These are phyloP conservation scores for Truncatella angustata DNA, from an alignment of 2,329 filamentous ascomycete genomes.

Conservation along the genomic window DNA sequence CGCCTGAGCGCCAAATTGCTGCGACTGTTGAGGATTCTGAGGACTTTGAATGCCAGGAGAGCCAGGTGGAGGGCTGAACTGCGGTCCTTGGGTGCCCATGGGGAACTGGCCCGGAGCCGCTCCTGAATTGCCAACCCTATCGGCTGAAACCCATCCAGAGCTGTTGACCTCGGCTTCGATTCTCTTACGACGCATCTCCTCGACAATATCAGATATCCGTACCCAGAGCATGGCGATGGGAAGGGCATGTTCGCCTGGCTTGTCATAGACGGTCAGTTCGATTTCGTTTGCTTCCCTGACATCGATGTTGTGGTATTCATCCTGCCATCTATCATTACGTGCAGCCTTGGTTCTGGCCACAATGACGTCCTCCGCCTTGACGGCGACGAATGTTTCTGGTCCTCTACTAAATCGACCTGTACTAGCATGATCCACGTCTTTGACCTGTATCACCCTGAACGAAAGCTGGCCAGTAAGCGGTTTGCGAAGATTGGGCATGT, in stretches of 20 bases:
- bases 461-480: conserved; percentile 90
- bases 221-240: conserved; percentile 97
- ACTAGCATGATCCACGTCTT: conserved; percentile 91
- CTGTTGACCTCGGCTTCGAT: conserved; percentile 94
- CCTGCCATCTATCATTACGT: conserved; percentile 85
- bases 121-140: conserved; percentile 71
- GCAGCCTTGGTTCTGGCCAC: conserved; percentile 85
- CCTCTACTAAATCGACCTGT: conserved; percentile 81
- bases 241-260: conserved; percentile 82
- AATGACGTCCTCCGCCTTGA: conserved; percentile 94
- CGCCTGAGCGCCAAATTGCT: conserved; percentile 31
- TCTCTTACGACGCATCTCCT: conserved; percentile 95
- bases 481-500: conserved; percentile 90
- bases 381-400: conserved; percentile 90
- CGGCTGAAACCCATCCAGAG: conserved; percentile 95
- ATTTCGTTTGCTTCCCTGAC: conserved; percentile 99
- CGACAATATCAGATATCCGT: conserved; percentile 92
- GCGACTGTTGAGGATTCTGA: conserved; percentile 25
- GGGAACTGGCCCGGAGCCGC: conserved; percentile 56
- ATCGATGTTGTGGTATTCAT: conserved; percentile 86
- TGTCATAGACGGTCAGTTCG: conserved; percentile 96
- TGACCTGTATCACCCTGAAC: conserved; percentile 82
- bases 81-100: conserved; percentile 48
- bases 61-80: conserved; percentile 43
- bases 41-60: conserved; percentile 34